Conservation (phyloP, 768 basidiomycete species). For the Myochromella boudieri region DNA sequence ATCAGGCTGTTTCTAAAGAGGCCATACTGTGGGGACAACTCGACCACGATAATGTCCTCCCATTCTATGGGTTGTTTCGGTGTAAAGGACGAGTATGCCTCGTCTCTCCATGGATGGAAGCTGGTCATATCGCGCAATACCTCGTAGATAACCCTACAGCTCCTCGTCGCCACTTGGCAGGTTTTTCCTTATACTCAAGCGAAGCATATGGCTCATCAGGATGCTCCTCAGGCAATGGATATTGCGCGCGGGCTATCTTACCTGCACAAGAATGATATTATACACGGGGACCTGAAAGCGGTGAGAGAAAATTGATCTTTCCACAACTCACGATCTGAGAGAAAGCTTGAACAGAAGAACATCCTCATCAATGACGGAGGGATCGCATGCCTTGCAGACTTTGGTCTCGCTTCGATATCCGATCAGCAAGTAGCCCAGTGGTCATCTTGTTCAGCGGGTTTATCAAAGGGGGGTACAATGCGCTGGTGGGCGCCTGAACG, state of each 20-base stretch:
- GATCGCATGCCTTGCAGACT: slow-evolving; percentile 5
- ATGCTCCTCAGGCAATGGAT: neutral
- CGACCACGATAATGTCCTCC: slow-evolving; percentile 8
- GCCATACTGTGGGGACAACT: slow-evolving; percentile 9
- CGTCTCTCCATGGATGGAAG: slow-evolving; percentile 12
- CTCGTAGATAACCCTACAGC: neutral
- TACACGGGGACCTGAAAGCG: slow-evolving; percentile 11
- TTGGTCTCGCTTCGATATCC: neutral
- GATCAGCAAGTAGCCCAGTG: neutral
- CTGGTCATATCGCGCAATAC: slow-evolving; percentile 3
- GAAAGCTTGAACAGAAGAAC: slow-evolving; percentile 6
- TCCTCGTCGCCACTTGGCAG: neutral
- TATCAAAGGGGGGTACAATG: neutral
- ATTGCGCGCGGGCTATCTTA: slow-evolving; percentile 5
- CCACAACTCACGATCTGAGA: neutral
- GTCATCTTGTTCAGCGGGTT: neutral
- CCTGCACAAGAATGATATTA: slow-evolving; percentile 6
- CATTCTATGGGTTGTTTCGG: slow-evolving; percentile 8
- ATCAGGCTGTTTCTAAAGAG: slow-evolving; percentile 4
- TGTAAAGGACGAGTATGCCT: slow-evolving; percentile 2
- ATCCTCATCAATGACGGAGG: slow-evolving; percentile 7
- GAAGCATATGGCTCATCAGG: neutral
- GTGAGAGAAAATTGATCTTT: neutral
- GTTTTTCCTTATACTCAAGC: neutral
- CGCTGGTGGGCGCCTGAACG: neutral